Evolutionary conservation across 345 rosid species (phyloP), one percentile per base, ranked within the genome.

Genomic region (Psidium friedrichsthalianum): DNA sequence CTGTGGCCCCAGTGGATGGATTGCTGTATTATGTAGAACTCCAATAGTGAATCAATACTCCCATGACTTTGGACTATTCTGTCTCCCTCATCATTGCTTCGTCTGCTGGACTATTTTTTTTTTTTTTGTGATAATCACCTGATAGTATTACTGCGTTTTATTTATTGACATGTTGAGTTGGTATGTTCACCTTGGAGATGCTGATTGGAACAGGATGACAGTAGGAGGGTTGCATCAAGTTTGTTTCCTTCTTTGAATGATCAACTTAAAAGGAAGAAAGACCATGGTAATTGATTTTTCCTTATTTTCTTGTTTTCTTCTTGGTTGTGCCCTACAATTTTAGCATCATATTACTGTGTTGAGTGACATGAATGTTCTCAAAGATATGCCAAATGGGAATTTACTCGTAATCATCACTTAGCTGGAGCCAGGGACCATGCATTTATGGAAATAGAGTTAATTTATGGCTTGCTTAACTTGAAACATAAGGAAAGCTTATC

Each of bases 241-340:
- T 78, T 95, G 85, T 97, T 95, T 93, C 98, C 98, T 49, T 90
- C 94, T 52, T 87, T 97, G 89, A 86, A 92, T 88, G 91, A 91
- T 55, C 91, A 58, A 51, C 89, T 97, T 74, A 88, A 87, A 85
- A 94, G 98, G 86, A 94, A 94, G 90, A 97, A 93, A 78, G 98
- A 95, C 86, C 98, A 95, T 74, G 99, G 98, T 94, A 93, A 22
- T 44, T 82, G 11, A 76, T 86, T 25, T 18, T 82, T 52, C 84
- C 54, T 83, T 69, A 56, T 82, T 54, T 51, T 16, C 74, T 14
- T 57, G 36, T 61, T 44, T 36, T 40, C 59, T 25, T 64, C 54
- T 15, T 47, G 27, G 80, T 69, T 1, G 7, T 69, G 47, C 51
- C 42, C 84, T 52, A 12, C 55, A 51, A 54, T 36, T 55, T 47